These are phyloP conservation scores for Prosopis cineraria DNA, from an alignment of 306 rosid genomes.

Conservation along the genomic window DNA sequence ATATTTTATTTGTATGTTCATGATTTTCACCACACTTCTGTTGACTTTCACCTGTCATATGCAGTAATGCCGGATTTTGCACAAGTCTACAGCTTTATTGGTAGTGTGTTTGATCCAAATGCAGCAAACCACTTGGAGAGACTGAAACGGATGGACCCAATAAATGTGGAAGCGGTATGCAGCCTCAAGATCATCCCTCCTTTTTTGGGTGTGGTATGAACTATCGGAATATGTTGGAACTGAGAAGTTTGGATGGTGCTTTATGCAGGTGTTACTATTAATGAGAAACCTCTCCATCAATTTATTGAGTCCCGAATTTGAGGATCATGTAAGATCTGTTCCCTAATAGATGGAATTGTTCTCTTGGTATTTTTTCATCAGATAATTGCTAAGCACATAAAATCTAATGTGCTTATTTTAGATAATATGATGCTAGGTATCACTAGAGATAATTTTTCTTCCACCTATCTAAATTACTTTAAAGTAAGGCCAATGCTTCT, in stretches of 20 bases:
- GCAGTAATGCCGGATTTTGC: conserved; percentile 89
- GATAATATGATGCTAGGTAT: neutral
- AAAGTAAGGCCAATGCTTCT: conserved; percentile 10
- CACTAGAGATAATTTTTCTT: neutral
- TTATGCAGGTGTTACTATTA: conserved; percentile 67
- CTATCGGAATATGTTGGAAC: neutral
- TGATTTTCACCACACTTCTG: conserved; percentile 28
- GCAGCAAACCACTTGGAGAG: conserved; percentile 65
- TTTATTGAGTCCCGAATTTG: conserved; percentile 77
- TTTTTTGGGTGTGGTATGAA: conserved; percentile 1
- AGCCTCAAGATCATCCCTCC: neutral
- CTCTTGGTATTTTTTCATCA: conserved; percentile 9
- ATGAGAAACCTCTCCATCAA: conserved; percentile 83
- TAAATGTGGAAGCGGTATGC: conserved; percentile 85
- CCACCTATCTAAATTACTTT: conserved; percentile 15
- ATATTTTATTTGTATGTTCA: neutral
- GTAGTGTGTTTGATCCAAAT: conserved; percentile 85
- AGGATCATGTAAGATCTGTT: conserved; percentile 69
- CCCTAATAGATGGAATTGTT: neutral
- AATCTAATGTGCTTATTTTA: neutral
- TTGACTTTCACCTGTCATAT: conserved; percentile 29
- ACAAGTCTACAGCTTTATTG: conserved; percentile 77
- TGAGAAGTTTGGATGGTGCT: conserved; percentile 21
- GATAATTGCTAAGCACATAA: neutral
- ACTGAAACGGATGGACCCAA: conserved; percentile 78